phyloP scores from a whole-genome alignment of 2,329 filamentous ascomycete species.

The Stachybotrys elegans region DNA sequence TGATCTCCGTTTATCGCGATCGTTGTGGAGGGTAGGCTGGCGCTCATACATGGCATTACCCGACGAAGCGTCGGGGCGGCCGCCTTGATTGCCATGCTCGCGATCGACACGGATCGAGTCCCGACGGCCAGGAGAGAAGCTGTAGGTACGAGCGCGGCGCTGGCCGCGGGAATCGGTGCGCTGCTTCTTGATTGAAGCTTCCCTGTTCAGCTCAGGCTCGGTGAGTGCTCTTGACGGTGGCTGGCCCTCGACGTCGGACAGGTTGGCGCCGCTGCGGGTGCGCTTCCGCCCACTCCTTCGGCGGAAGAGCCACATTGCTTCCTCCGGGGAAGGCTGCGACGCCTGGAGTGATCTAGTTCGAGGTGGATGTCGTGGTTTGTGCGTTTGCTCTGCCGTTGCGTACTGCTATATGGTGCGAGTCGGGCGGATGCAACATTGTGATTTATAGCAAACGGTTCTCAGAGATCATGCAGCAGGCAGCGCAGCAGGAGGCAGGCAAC shows the following conservation, averaged over 20 bases:
- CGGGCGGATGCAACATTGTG: conserved; percentile 24
- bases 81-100: conserved; percentile 12
- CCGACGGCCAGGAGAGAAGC: conserved; percentile 56
- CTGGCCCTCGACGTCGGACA: conserved; percentile 45
- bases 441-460: conserved; percentile 7
- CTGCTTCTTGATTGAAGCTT: conserved; percentile 33
- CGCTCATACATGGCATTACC: conserved; percentile 21
- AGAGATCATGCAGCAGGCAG: neutral
- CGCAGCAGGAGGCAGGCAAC: too few species aligned
- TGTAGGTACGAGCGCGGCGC: conserved; percentile 47
- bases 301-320: conserved; percentile 83
- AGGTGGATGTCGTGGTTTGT: conserved; percentile 15
- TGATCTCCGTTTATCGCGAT: conserved; percentile 48
- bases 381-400: conserved; percentile 16
- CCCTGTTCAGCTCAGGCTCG: conserved; percentile 20
- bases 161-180: conserved; percentile 40
- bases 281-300: conserved; percentile 65
- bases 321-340: conserved; percentile 30
- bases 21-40: conserved; percentile 53
- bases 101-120: conserved; percentile 44
- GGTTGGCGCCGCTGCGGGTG: conserved; percentile 46
- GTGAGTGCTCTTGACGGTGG: conserved; percentile 30
- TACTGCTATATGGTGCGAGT: conserved; percentile 16
- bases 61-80: conserved; percentile 9
- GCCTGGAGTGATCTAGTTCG: conserved; percentile 16